Conservation (phyloP, 2,329 filamentous ascomycete species). For the Biscogniauxia mediterranea region DNA sequence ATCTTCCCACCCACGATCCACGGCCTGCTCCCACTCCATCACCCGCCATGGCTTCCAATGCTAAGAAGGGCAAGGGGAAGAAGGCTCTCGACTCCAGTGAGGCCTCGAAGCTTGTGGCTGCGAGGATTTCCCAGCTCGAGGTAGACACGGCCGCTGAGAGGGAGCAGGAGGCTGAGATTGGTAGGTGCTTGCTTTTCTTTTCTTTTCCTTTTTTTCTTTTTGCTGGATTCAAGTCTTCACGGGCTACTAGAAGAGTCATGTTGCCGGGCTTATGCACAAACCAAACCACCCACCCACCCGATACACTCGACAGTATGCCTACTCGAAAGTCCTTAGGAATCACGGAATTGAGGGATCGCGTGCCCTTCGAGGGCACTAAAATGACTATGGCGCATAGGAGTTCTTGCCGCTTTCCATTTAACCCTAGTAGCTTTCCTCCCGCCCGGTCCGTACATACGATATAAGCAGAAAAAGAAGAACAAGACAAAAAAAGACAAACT, state of each 20-base stretch:
- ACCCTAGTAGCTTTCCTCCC: not conserved
- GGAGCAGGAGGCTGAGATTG: conserved; percentile 93
- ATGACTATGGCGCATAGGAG: not conserved
- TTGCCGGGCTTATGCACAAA: not conserved
- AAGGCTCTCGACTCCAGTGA: conserved; percentile 83
- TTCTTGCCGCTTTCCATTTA: not conserved
- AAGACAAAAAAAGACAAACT: too few species aligned
- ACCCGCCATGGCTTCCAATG: conserved; percentile 46
- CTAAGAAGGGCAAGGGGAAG: conserved; percentile 81
- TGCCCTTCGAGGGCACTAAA: not conserved
- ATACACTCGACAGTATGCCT: not conserved
- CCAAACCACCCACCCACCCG: not conserved
- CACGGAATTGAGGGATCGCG: not conserved
- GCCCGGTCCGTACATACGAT: not conserved
- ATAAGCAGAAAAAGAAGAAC: not conserved
- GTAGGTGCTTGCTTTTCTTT: conserved; percentile 49
- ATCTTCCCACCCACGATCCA: conserved; percentile 40
- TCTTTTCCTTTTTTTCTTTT: conserved; percentile 8
- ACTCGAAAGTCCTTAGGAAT: not conserved
- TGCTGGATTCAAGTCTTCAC: not conserved
- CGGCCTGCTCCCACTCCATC: conserved; percentile 44
- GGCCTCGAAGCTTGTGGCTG: conserved; percentile 85
- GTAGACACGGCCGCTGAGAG: conserved; percentile 91
- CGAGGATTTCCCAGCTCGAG: conserved; percentile 93
- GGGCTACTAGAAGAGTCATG: not conserved